These are phyloP conservation scores for Starmerella sp. DNA, from an alignment of 805 yeast genomes.

Conservation along the genomic window DNA sequence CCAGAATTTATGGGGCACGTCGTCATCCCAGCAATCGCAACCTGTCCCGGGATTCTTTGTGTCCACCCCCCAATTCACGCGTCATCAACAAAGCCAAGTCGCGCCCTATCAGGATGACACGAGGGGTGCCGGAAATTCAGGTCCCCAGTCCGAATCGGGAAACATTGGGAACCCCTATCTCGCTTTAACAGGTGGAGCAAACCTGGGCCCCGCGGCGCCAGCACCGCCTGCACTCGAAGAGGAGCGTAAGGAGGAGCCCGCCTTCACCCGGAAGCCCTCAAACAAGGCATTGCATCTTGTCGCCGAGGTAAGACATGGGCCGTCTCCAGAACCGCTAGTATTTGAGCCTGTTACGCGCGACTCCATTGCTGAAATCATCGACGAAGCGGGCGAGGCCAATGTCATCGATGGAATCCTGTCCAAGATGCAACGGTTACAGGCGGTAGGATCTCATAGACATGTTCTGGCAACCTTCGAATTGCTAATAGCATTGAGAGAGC, in stretches of 20 bases:
- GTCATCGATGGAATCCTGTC: conserved; percentile 6
- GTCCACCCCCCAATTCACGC: conserved; percentile 31
- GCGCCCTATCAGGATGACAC: conserved; percentile 20
- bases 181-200: conserved; percentile 14
- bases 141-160: conserved; percentile 7
- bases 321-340: not conserved
- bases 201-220: conserved; percentile 10
- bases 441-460: conserved; percentile 12
- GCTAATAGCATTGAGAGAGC: conserved; percentile 6
- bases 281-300: not conserved
- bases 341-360: not conserved
- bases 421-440: conserved; percentile 15
- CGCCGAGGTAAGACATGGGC: not conserved
- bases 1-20: conserved; percentile 28
- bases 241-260: conserved; percentile 10
- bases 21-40: conserved; percentile 18
- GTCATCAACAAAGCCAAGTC: conserved; percentile 31
- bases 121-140: conserved; percentile 17
- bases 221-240: conserved; percentile 6
- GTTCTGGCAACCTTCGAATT: conserved; percentile 11
- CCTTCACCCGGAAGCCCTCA: not conserved
- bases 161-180: conserved; percentile 15
- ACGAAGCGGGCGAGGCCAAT: not conserved
- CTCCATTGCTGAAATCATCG: conserved; percentile 5
- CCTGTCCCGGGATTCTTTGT: conserved; percentile 31